Evolutionary conservation across 2,329 filamentous ascomycete genomes (phyloP).

Genomic region (Phaeomoniella chlamydospora): DNA sequence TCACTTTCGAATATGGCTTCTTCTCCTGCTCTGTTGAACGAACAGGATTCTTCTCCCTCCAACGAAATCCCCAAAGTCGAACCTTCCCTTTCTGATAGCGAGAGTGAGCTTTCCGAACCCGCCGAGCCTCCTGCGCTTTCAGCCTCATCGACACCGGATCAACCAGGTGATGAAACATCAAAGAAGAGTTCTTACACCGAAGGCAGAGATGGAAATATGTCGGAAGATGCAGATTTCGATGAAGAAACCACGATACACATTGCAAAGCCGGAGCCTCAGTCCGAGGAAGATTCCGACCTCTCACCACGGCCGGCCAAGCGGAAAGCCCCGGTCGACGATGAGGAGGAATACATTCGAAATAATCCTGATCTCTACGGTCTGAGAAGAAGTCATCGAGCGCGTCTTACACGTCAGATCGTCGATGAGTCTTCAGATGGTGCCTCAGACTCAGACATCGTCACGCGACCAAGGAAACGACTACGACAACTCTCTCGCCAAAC

Average conservation of each 20-base stretch:
- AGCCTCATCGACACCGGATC: conserved; percentile 28
- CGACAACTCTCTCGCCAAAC: conserved; percentile 37
- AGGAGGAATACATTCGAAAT: conserved; percentile 73
- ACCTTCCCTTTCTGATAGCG: conserved; percentile 40
- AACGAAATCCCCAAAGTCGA: conserved; percentile 28
- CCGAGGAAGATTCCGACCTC: conserved; percentile 52
- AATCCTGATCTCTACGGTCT: conserved; percentile 93
- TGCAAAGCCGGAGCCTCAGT: conserved; percentile 20
- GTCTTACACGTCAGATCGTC: conserved; percentile 46
- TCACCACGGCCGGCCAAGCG: conserved; percentile 60
- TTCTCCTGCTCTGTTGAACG: conserved; percentile 51
- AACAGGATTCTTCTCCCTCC: conserved; percentile 40
- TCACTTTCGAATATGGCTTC: conserved; percentile 49
- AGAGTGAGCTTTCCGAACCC: conserved; percentile 64
- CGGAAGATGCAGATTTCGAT: conserved; percentile 40
- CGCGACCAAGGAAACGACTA: conserved; percentile 33
- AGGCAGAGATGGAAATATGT: conserved; percentile 15
- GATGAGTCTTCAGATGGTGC: conserved; percentile 47
- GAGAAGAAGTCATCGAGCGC: conserved; percentile 65
- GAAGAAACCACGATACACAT: conserved; percentile 24
- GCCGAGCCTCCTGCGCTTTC: conserved; percentile 41
- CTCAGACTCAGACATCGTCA: conserved; percentile 57
- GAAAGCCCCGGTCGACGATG: conserved; percentile 48
- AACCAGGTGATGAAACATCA: background rate
- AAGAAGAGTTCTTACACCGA: background rate